Percentiles rank a stretch among this genome's conserved stretches.
Evolutionary conservation across 1,284 basidiomycete species (phyloP).

Genomic region (Schizophyllum amplum): DNA sequence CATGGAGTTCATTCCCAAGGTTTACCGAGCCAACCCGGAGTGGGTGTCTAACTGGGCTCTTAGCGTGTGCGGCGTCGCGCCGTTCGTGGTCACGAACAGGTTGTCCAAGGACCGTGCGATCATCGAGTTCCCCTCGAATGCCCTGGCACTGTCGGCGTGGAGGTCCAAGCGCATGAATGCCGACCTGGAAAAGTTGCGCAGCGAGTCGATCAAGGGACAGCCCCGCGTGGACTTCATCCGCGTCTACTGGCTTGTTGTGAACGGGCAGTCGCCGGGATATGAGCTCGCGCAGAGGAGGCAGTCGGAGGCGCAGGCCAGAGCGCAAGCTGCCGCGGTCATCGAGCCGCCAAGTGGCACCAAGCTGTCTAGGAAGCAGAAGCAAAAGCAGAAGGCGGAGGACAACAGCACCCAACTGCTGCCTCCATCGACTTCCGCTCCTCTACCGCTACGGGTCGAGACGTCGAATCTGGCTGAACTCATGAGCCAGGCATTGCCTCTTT

Average conservation of each 20-base stretch:
- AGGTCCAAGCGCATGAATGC: slow-evolving; percentile 26
- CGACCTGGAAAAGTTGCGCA: slow-evolving; percentile 25
- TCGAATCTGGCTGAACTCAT: no score
- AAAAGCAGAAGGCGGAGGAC: slow-evolving; percentile 24
- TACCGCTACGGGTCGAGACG: no score
- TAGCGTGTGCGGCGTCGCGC: slow-evolving; percentile 24
- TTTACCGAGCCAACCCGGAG: slow-evolving; percentile 30
- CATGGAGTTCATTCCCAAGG: slow-evolving; percentile 50
- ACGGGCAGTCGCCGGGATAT: slow-evolving; percentile 24
- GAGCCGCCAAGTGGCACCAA: slow-evolving; percentile 19
- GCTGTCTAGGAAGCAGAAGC: slow-evolving; percentile 26
- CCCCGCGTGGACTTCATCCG: slow-evolving; percentile 40
- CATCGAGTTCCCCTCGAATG: slow-evolving; percentile 41
- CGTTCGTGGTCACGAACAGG: slow-evolving; percentile 30
- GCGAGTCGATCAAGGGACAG: slow-evolving; percentile 30
- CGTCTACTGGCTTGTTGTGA: slow-evolving; percentile 47
- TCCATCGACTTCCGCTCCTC: slow-evolving; percentile 1
- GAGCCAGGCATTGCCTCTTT: no score
- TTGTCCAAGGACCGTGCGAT: slow-evolving; percentile 37
- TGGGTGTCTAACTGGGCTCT: slow-evolving; percentile 40
- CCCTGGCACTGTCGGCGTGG: slow-evolving; percentile 40
- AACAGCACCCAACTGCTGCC: slow-evolving; percentile 2
- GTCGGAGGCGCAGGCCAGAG: slow-evolving; percentile 19
- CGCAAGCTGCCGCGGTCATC: slow-evolving; percentile 17
- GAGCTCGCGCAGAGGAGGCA: slow-evolving; percentile 37